Evolutionary conservation across 805 yeast species (phyloP).

Genomic region (Suhomyces faveliae): DNA sequence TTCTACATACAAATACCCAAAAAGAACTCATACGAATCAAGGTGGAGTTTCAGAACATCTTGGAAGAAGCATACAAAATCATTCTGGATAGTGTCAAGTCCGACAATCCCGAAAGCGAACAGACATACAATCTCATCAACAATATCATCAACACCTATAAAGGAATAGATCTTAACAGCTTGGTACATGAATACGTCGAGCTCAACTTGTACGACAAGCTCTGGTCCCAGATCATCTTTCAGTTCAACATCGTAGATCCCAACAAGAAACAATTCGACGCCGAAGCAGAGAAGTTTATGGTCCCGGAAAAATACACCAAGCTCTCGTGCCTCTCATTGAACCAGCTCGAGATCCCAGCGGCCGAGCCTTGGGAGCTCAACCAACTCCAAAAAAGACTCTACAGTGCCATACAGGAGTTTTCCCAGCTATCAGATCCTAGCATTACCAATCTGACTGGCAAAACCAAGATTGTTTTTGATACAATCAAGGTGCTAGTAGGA

Average conservation of each 20-base stretch:
- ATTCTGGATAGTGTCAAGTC: conserved; percentile 39
- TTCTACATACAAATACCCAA: conserved; percentile 28
- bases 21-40: conserved; percentile 26
- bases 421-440: conserved; percentile 40
- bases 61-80: conserved; percentile 35
- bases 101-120: conserved; percentile 35
- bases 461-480: conserved; percentile 46
- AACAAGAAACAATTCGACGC: conserved; percentile 19
- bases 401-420: conserved; percentile 52
- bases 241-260: conserved; percentile 27
- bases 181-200: conserved; percentile 72
- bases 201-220: conserved; percentile 61
- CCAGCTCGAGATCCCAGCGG: conserved; percentile 48
- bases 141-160: conserved; percentile 35
- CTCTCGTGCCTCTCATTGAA: conserved; percentile 46
- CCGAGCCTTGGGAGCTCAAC: conserved; percentile 40
- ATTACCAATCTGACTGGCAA: conserved; percentile 46
- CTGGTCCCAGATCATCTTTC: conserved; percentile 51
- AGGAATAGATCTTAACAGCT: conserved; percentile 46
- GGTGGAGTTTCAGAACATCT: conserved; percentile 30
- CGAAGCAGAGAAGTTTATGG: conserved; percentile 26
- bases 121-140: conserved; percentile 29
- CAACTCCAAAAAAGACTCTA: conserved; percentile 40
- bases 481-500: conserved; percentile 51
- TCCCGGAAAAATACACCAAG: conserved; percentile 30